Conservation (phyloP, 768 basidiomycete species). For the Pleurotus tuber-regium region DNA sequence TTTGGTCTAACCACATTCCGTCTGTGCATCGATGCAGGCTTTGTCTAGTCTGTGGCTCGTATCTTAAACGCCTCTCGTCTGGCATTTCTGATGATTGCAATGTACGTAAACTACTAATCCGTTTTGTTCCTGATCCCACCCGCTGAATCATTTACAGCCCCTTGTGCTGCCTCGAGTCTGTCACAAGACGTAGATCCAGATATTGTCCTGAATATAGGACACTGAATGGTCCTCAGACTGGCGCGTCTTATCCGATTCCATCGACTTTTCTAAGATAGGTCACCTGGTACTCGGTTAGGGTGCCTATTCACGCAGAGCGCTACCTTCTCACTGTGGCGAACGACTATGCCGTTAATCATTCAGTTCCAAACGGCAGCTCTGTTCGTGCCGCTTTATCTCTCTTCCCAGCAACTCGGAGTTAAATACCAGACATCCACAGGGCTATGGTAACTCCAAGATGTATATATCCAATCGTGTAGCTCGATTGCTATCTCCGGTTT, state of each 20-base stretch:
- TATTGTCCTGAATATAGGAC: not conserved
- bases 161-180: constrained; percentile 10
- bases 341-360: not conserved
- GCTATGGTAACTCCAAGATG: not conserved
- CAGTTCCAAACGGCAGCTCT: not conserved
- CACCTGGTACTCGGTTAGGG: constrained; percentile 2
- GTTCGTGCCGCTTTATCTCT: not conserved
- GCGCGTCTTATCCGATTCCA: not conserved
- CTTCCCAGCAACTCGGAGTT: not conserved
- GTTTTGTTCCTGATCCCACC: constrained; percentile 3
- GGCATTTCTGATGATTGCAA: not conserved
- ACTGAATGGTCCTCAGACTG: too few relatives aligned
- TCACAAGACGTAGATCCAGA: constrained; percentile 5
- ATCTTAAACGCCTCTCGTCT: not conserved
- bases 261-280: not conserved
- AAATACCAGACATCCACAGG: not conserved
- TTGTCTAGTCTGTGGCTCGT: not conserved
- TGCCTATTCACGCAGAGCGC: not conserved
- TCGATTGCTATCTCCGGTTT: constrained; percentile 8
- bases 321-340: not conserved
- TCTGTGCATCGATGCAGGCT: not conserved
- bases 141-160: not conserved
- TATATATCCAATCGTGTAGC: not conserved
- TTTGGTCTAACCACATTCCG: constrained; percentile 4
- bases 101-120: constrained; percentile 1